Evolutionary conservation across 306 rosid species (phyloP).

Genomic region (Vachellia collinsii): DNA sequence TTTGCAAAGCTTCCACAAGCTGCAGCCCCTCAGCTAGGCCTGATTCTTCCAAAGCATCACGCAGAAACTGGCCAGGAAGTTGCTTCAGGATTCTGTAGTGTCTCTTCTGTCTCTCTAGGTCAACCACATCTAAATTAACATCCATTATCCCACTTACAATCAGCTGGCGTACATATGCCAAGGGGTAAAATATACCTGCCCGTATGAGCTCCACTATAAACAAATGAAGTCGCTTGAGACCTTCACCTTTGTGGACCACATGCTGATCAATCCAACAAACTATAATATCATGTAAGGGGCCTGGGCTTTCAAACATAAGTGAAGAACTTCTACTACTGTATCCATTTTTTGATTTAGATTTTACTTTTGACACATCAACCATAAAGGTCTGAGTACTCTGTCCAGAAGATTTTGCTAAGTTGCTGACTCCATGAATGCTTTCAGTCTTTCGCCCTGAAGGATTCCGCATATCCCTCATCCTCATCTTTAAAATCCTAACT

Average conservation of each 20-base stretch:
- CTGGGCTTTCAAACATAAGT: conserved; percentile 77
- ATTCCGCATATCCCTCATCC: conserved; percentile 59
- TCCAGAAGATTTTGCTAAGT: conserved; percentile 47
- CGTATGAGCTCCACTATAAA: conserved; percentile 70
- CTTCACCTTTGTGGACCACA: conserved; percentile 75
- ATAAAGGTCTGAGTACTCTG: conserved; percentile 46
- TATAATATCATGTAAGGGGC: conserved; percentile 86
- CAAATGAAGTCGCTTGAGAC: conserved; percentile 67
- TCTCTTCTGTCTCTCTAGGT: conserved; percentile 68
- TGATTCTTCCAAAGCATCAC: conserved; percentile 67
- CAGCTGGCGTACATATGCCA: conserved; percentile 91
- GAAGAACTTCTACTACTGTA: conserved; percentile 45
- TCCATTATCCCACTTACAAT: conserved; percentile 93
- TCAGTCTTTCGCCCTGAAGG: conserved; percentile 49
- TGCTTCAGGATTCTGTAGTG: conserved; percentile 74
- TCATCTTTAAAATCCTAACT: conserved; percentile 67
- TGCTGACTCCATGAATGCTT: conserved; percentile 40
- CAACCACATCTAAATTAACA: conserved; percentile 54
- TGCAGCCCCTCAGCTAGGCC: conserved; percentile 62
- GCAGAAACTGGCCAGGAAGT: conserved; percentile 64
- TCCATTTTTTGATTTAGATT: conserved; percentile 44
- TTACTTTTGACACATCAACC: conserved; percentile 45
- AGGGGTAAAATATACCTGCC: conserved; percentile 82
- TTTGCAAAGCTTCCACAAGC: conserved; percentile 64
- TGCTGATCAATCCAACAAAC: conserved; percentile 99